These are phyloP conservation scores for Lachnellula occidentalis DNA, from an alignment of 2,329 filamentous ascomycete genomes.

Conservation along the genomic window DNA sequence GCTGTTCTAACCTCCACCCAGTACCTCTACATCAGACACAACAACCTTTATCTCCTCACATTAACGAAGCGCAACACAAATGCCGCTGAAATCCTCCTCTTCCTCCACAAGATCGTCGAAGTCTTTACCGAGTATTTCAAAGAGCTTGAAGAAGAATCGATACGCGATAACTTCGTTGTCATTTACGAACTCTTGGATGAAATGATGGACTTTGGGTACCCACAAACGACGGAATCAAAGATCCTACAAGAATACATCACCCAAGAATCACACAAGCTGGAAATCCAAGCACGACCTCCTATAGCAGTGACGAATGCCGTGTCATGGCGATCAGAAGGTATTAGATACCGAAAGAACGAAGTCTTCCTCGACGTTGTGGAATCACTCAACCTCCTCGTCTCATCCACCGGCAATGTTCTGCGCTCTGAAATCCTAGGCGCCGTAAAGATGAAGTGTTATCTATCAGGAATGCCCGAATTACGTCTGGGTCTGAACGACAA, in stretches of 20 bases:
- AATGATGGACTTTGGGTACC: conserved; percentile 99
- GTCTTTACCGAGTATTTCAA: conserved; percentile 99
- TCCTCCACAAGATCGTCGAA: conserved; percentile 96
- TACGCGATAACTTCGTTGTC: conserved; percentile 98
- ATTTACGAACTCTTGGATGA: conserved; percentile 98
- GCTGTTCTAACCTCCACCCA: conserved; percentile 33
- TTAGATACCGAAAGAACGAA: conserved; percentile 98
- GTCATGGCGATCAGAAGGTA: conserved; percentile 95
- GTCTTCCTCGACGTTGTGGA: conserved; percentile 98
- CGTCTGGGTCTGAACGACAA: conserved; percentile 95
- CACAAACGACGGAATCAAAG: conserved; percentile 96
- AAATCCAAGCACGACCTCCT: conserved; percentile 90
- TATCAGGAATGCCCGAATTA: conserved; percentile 96
- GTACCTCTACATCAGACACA: conserved; percentile 99
- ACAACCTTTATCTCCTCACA: conserved; percentile 96
- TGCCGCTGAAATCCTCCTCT: conserved; percentile 95
- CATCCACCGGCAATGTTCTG: conserved; percentile 88
- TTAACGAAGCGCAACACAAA: conserved; percentile 98
- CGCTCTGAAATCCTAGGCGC: conserved; percentile 94
- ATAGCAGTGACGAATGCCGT: conserved; percentile 98
- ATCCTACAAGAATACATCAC: conserved; percentile 99
- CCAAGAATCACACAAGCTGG: conserved; percentile 97
- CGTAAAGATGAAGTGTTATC: conserved; percentile 99
- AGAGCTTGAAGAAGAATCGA: conserved; percentile 95
- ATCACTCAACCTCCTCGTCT: conserved; percentile 91